Percentiles rank a stretch among this genome's conserved stretches.
Conservation (phyloP, 2,329 filamentous ascomycete species). For the Neopestalotiopsis sp. region DNA sequence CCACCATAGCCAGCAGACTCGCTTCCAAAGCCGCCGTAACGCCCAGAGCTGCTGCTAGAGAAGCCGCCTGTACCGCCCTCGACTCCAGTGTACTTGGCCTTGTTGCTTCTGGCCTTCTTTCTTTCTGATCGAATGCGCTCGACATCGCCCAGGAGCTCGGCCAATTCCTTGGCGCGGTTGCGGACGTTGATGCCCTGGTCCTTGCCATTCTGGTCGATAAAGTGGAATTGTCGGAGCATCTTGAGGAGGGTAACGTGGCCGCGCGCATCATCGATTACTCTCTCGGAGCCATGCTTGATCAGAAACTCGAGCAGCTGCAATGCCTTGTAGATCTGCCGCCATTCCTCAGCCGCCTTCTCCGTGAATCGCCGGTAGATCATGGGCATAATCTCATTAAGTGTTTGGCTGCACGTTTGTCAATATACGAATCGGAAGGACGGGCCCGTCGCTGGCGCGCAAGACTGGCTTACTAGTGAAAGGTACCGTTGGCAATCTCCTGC, state of each 20-base stretch:
- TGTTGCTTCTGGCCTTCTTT: conserved; percentile 89
- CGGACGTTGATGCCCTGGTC: conserved; percentile 98
- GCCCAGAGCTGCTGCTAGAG: conserved; percentile 52
- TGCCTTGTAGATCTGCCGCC: conserved; percentile 99
- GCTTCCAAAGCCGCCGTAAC: conserved; percentile 92
- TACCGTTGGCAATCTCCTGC: conserved; percentile 98
- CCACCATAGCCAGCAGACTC: conserved; percentile 78
- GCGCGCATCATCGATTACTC: conserved; percentile 95
- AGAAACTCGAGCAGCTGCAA: conserved; percentile 96
- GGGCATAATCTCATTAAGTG: conserved; percentile 99
- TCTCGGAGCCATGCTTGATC: conserved; percentile 96
- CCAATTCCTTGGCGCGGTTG: conserved; percentile 93
- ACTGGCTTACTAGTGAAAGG: conserved; percentile 88
- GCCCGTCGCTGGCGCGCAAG: not conserved
- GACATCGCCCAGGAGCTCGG: conserved; percentile 91
- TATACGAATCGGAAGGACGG: not conserved
- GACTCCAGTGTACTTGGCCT: conserved; percentile 94
- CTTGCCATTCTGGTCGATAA: conserved; percentile 93
- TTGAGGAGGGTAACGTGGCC: conserved; percentile 94
- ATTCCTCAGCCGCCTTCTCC: conserved; percentile 97
- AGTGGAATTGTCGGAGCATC: conserved; percentile 99
- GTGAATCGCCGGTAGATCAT: conserved; percentile 99
- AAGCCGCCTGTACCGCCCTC: conserved; percentile 77
- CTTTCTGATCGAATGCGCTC: conserved; percentile 81
- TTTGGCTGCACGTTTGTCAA: conserved; percentile 67